These are phyloP conservation scores for Fusarium sp. DNA, from an alignment of 2,329 filamentous ascomycete species.

Conservation along the genomic window DNA sequence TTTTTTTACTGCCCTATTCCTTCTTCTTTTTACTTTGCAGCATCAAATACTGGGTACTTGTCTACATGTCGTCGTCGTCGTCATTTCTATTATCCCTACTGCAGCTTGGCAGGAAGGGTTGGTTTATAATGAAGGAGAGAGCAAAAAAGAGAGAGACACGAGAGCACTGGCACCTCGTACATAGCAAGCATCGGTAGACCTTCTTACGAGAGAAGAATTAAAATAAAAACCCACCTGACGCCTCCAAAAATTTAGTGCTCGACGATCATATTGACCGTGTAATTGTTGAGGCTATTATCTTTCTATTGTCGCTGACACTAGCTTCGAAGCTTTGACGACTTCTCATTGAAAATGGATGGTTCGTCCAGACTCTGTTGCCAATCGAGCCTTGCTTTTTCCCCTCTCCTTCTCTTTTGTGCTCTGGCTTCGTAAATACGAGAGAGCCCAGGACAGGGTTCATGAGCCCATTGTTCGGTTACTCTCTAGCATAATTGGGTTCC, in stretches of 20 bases:
- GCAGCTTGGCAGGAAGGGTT: neutral
- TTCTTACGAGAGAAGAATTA: conserved; percentile 12
- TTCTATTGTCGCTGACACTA: neutral
- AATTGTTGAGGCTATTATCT: neutral
- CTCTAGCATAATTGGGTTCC: conserved; percentile 25
- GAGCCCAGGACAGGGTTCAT: conserved; percentile 16
- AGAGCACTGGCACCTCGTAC: conserved; percentile 13
- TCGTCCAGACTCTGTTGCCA: neutral
- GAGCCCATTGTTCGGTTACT: conserved; percentile 14
- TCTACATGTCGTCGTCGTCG: neutral
- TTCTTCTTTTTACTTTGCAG: neutral
- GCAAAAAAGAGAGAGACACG: neutral
- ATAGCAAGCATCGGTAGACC: conserved; percentile 22
- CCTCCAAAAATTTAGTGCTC: neutral
- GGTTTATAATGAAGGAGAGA: neutral
- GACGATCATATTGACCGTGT: neutral
- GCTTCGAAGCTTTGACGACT: conserved; percentile 1
- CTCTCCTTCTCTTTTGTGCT: neutral
- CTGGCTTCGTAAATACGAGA: conserved; percentile 7
- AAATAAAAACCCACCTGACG: conserved; percentile 15
- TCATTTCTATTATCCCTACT: conserved; percentile 2
- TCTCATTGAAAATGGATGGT: neutral
- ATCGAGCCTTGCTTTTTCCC: neutral
- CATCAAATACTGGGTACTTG: conserved; percentile 11
- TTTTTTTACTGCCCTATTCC: conserved; percentile 10